A percentile compares a stretch with the other conserved stretches of the same genome.
Evolutionary conservation across 2,329 filamentous ascomycete species (phyloP).

Genomic region (Aspergillus pseudotamarii): DNA sequence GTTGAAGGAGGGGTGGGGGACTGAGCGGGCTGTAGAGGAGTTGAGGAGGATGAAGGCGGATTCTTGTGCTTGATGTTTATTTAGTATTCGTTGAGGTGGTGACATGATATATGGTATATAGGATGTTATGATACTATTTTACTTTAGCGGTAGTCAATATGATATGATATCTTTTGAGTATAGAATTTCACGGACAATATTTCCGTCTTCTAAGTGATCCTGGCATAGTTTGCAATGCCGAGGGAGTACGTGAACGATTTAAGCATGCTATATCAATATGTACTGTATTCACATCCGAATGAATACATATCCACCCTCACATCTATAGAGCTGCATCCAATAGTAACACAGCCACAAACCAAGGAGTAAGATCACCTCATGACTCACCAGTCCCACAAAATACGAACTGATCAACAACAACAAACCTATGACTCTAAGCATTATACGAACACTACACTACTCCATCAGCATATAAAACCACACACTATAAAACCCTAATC

Average conservation of each 20-base stretch:
- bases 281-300: neutral
- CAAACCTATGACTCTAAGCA: neutral
- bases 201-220: neutral
- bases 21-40: constrained; percentile 44
- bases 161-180: neutral
- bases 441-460: too few species aligned
- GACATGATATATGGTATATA: neutral
- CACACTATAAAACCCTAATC: too few species aligned
- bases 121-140: neutral
- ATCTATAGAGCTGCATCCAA: neutral
- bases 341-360: neutral
- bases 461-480: too few species aligned
- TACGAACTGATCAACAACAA: neutral
- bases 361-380: neutral
- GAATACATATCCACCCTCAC: neutral
- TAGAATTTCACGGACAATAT: neutral
- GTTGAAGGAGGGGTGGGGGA: constrained; percentile 47
- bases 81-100: neutral
- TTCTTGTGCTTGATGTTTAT: constrained; percentile 14
- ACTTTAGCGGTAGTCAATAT: neutral
- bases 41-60: constrained; percentile 44
- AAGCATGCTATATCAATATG: neutral
- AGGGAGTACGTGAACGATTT: neutral
- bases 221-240: neutral
- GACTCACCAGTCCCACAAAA: neutral